Percentiles rank a stretch among this genome's conserved stretches.
phyloP scores from a whole-genome alignment of 495 filamentous ascomycete genomes.

The Penicillium atrosanguineum region DNA sequence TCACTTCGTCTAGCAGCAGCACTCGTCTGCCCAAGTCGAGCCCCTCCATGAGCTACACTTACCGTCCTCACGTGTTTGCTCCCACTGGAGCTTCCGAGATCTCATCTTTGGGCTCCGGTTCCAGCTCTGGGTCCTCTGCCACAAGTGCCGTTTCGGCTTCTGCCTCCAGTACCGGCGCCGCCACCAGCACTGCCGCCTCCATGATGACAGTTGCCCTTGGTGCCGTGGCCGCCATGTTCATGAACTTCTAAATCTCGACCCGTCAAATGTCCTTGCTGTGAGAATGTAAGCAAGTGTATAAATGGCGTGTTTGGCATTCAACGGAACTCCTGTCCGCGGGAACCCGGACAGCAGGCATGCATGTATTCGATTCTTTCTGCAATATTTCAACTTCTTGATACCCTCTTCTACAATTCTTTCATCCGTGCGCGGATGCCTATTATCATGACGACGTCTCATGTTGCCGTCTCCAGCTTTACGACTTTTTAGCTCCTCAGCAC shows the following conservation, averaged over 20 bases:
- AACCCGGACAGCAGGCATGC: constrained; percentile 13
- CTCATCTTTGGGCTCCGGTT: background rate
- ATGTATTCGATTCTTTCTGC: constrained; percentile 11
- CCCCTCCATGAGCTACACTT: constrained; percentile 29
- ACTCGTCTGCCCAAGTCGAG: constrained; percentile 13
- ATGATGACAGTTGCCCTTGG: constrained; percentile 28
- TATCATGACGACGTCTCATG: constrained; percentile 25
- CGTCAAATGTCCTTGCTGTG: constrained; percentile 1
- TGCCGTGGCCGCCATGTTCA: constrained; percentile 26
- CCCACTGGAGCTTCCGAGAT: constrained; percentile 29
- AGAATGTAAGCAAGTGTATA: constrained; percentile 11
- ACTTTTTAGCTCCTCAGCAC: constrained; percentile 26
- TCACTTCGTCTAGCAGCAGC: constrained; percentile 15
- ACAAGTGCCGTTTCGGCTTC: constrained; percentile 13
- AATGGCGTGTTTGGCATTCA: constrained; percentile 5
- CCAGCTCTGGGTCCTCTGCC: constrained; percentile 6
- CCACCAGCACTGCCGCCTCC: constrained; percentile 21
- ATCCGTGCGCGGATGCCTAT: constrained; percentile 8
- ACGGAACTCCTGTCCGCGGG: constrained; percentile 1
- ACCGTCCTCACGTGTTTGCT: constrained; percentile 33
- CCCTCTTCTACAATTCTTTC: constrained; percentile 10
- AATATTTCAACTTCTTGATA: constrained; percentile 7
- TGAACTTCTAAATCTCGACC: constrained; percentile 20
- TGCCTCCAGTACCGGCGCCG: constrained; percentile 6
- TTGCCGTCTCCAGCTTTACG: constrained; percentile 24